These are phyloP conservation scores for Aspergillus amoenus DNA, from an alignment of 2,329 filamentous ascomycete species.

Conservation along the genomic window DNA sequence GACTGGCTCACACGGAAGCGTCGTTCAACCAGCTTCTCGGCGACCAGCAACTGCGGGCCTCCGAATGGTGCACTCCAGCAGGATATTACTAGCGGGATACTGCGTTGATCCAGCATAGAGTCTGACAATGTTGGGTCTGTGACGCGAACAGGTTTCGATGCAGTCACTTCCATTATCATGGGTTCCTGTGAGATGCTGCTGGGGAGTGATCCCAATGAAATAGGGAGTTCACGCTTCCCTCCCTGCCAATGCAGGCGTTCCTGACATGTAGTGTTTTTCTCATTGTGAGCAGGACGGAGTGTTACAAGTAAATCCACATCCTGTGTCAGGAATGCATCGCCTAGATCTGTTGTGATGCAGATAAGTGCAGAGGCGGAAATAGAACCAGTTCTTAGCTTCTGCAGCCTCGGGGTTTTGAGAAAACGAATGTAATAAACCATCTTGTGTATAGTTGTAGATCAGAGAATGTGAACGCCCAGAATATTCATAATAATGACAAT, in stretches of 20 bases:
- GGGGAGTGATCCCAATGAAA: slow-evolving; percentile 33
- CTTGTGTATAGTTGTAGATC: too few relatives aligned
- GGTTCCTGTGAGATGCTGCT: slow-evolving; percentile 24
- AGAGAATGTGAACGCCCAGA: not conserved
- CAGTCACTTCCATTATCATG: slow-evolving; percentile 29
- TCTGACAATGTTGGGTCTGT: slow-evolving; percentile 15
- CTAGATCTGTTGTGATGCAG: slow-evolving; percentile 68
- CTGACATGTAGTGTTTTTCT: slow-evolving; percentile 22
- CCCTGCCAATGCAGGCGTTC: slow-evolving; percentile 32
- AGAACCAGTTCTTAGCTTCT: slow-evolving; percentile 42
- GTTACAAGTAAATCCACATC: slow-evolving; percentile 33
- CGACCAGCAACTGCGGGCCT: slow-evolving; percentile 40
- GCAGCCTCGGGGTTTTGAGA: slow-evolving; percentile 59
- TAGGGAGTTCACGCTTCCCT: slow-evolving; percentile 33
- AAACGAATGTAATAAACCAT: slow-evolving; percentile 67
- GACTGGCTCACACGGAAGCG: slow-evolving; percentile 48
- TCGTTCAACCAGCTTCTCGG: slow-evolving; percentile 56
- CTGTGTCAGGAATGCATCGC: slow-evolving; percentile 60
- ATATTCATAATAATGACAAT: not conserved
- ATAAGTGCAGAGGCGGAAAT: slow-evolving; percentile 53
- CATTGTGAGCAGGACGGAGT: slow-evolving; percentile 19
- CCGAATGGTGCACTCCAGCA: slow-evolving; percentile 54
- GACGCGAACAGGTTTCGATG: slow-evolving; percentile 1
- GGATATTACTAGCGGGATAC: slow-evolving; percentile 52
- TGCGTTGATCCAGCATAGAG: slow-evolving; percentile 20